A percentile compares a stretch with the other conserved stretches of the same genome.
These are phyloP conservation scores for Phytopythium oedochilum DNA, from an alignment of 352 stramenopile genomes.

Conservation along the genomic window DNA sequence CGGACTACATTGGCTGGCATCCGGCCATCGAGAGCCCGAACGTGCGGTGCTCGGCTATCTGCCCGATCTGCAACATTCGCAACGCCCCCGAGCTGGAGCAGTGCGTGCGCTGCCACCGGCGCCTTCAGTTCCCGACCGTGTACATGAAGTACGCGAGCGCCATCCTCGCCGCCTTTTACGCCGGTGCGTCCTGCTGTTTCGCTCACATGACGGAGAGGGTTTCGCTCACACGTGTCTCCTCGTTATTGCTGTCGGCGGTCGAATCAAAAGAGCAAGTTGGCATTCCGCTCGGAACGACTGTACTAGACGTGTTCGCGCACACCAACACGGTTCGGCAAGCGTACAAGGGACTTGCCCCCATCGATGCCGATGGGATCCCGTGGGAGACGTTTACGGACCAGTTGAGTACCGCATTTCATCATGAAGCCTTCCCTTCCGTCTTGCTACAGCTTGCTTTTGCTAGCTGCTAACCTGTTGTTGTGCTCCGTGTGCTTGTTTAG, in stretches of 20 bases:
- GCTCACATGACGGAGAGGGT: not conserved
- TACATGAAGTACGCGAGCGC: constrained; percentile 79
- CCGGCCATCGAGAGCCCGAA: constrained; percentile 64
- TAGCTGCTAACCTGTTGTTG: not conserved
- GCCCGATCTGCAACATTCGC: constrained; percentile 63
- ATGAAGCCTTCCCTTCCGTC: too few species aligned
- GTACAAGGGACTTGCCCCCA: constrained; percentile 71
- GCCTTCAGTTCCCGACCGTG: constrained; percentile 58
- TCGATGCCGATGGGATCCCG: constrained; percentile 51
- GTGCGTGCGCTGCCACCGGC: constrained; percentile 53
- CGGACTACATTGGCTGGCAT: constrained; percentile 80
- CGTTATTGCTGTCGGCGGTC: not conserved
- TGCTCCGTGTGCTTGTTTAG: constrained; percentile 13
- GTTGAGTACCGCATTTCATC: constrained; percentile 25
- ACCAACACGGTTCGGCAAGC: constrained; percentile 51
- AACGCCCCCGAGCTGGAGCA: constrained; percentile 55
- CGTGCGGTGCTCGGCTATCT: constrained; percentile 73
- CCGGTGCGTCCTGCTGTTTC: too few species aligned
- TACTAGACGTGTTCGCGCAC: constrained; percentile 72
- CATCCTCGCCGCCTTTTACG: constrained; percentile 69
- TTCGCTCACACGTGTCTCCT: not conserved
- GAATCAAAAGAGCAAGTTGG: constrained; percentile 63
- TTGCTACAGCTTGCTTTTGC: too few species aligned
- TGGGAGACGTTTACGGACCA: constrained; percentile 71
- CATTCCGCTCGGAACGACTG: constrained; percentile 58